A percentile compares a stretch with the other conserved stretches of the same genome.
Conservation (phyloP, 257 asterid genomes). For the Solanum paucissectum region DNA sequence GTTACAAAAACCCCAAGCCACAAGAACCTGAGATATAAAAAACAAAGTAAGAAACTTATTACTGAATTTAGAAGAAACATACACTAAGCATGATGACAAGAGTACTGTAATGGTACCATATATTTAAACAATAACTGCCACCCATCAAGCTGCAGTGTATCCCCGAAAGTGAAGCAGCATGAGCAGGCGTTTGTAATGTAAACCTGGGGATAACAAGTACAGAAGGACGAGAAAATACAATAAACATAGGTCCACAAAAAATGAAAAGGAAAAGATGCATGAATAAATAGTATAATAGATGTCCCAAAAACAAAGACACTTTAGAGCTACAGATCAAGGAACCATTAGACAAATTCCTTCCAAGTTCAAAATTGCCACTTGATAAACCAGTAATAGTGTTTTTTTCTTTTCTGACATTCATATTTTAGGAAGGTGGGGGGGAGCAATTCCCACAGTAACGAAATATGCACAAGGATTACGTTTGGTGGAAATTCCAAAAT, state of each 20-base stretch:
- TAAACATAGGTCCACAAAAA: not conserved
- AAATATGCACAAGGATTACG: not conserved
- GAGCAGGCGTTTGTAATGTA: slow-evolving; percentile 40
- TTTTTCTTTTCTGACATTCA: not conserved
- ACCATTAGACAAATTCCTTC: not conserved
- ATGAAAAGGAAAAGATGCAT: not conserved
- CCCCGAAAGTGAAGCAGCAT: slow-evolving; percentile 48
- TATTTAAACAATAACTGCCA: slow-evolving; percentile 40
- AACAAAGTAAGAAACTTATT: not conserved
- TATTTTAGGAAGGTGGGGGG: not conserved
- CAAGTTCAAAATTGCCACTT: not conserved
- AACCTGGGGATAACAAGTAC: slow-evolving; percentile 8
- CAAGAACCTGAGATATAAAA: slow-evolving; percentile 21
- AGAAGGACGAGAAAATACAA: not conserved
- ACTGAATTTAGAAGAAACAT: not conserved
- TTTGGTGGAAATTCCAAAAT: not conserved
- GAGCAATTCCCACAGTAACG: not conserved
- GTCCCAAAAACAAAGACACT: not conserved
- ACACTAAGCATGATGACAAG: not conserved
- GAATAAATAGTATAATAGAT: not conserved
- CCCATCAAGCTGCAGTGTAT: slow-evolving; percentile 58
- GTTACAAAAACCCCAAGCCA: slow-evolving; percentile 17
- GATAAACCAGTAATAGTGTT: not conserved
- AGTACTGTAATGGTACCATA: slow-evolving; percentile 16
- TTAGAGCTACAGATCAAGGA: not conserved